Evolutionary conservation across 768 basidiomycete species (phyloP).

Genomic region (Stropharia rugosoannulata): DNA sequence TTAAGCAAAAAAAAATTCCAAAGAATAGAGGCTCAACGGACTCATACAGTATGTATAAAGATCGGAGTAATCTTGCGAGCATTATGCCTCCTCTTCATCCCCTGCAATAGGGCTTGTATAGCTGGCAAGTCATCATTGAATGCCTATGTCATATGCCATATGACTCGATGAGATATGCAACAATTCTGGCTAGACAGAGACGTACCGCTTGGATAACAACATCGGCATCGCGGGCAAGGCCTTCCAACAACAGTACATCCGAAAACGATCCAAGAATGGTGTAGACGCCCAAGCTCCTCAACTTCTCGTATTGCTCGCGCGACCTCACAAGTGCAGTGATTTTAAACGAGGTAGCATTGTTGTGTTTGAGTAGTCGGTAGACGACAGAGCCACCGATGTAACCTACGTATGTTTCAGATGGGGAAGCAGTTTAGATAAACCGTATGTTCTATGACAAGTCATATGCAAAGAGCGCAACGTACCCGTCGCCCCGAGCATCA

Average conservation of each 20-base stretch:
- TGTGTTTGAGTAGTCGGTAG: slow-evolving; percentile 36
- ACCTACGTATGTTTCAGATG: slow-evolving; percentile 21
- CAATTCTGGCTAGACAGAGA: neutral
- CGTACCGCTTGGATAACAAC: slow-evolving; percentile 40
- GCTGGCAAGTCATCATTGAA: slow-evolving; percentile 45
- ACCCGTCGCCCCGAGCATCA: slow-evolving; percentile 3
- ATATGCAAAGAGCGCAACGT: neutral
- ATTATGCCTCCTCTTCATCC: slow-evolving; percentile 46
- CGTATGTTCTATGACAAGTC: neutral
- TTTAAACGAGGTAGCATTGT: slow-evolving; percentile 28
- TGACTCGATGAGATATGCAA: neutral
- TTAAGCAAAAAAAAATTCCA: neutral
- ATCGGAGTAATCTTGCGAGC: slow-evolving; percentile 41
- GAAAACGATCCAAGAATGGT: slow-evolving; percentile 43
- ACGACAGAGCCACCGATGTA: slow-evolving; percentile 52
- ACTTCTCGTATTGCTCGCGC: slow-evolving; percentile 40
- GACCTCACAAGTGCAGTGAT: slow-evolving; percentile 48
- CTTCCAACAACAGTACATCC: slow-evolving; percentile 40
- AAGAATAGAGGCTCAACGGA: neutral
- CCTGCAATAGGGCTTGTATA: slow-evolving; percentile 45
- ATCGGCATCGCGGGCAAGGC: slow-evolving; percentile 43
- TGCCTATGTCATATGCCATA: slow-evolving; percentile 22
- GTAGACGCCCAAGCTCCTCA: slow-evolving; percentile 34
- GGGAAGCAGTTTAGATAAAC: no score
- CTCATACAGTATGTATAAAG: slow-evolving; percentile 64